Evolutionary conservation across 2,329 filamentous ascomycete species (phyloP), one percentile per base, ranked within the genome.

Genomic region (Neofusicoccum parvum): DNA sequence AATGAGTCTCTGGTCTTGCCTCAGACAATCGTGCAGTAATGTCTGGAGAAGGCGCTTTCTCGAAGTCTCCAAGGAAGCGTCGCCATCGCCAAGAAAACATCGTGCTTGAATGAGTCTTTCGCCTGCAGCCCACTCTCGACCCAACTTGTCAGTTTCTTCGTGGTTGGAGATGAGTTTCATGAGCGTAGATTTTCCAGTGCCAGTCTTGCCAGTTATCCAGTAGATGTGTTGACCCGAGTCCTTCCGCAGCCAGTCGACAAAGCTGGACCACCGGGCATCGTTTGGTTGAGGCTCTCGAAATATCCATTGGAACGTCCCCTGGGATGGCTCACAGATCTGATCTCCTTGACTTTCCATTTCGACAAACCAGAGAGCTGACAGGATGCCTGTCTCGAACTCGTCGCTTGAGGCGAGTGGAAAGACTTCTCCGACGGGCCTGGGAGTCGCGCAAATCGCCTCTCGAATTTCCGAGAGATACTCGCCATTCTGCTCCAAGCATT

Each of bases 101-200:
- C 68, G 72, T 1, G 74, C 75, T 45, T 76, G 71, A 0, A 78
- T 65, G 3, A 79, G 65, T 3, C 71, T 69, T 2, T 68, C 67
- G 0, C 66, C 63, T 0, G 48, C 68, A 0, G 79, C 74, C 81
- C 81, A 84, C 0, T 66, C 41, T 3, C 71, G 41, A 0, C 83
- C 70, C 23, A 68, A 65, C 3, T 72, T 37, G 7, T 50, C 65
- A 3, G 77, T 75, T 1, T 66, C 66, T 1, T 67, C n/a, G 27
- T 76, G 53, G 14, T 20, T 9, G 3, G 15, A 41, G 10, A 65
- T 37, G 37, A 46, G 53, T 23, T 65, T 65, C 78, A 83, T 80
- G n/a, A 83, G 65, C 0, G 80, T 83, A 0, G 81, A 83, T 65
- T 83, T 83, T 4, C 81, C 82, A 14, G 79, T 79, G 0, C 81